phyloP scores from a whole-genome alignment of 2,329 filamentous ascomycete species.

The Aspergillus latus region DNA sequence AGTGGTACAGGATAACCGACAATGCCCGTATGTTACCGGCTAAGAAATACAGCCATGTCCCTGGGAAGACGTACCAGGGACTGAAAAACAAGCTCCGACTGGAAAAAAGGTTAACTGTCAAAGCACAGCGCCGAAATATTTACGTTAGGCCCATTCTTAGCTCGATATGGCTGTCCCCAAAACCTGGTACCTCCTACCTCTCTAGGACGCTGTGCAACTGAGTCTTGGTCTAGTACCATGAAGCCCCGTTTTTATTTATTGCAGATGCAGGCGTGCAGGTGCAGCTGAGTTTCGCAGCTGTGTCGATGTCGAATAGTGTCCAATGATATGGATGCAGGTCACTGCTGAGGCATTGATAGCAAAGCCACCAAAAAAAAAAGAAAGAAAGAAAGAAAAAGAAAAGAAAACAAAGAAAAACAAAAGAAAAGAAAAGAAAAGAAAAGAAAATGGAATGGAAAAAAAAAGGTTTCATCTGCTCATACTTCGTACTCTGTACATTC shows the following conservation, averaged over 20 bases:
- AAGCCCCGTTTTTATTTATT: background rate
- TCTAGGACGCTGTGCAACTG: background rate
- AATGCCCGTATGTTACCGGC: background rate
- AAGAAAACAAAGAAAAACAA: too few relatives aligned
- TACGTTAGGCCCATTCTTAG: constrained; percentile 5
- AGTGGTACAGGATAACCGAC: background rate
- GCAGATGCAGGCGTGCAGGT: background rate
- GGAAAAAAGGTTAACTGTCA: background rate
- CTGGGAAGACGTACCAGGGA: background rate
- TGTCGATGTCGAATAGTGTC: background rate
- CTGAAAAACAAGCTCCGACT: constrained; percentile 1
- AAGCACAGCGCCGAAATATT: background rate
- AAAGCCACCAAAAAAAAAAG: background rate
- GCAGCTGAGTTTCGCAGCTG: background rate
- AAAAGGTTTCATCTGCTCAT: constrained; percentile 2
- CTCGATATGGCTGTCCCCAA: constrained; percentile 2
- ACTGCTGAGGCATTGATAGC: constrained; percentile 5
- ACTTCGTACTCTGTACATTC: background rate
- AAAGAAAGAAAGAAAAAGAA: too few relatives aligned
- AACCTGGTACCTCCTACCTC: background rate
- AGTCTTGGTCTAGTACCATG: background rate
- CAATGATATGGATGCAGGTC: background rate
- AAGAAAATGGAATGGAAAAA: too few relatives aligned
- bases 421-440: too few relatives aligned
- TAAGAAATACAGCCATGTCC: background rate